Base-by-base conservation (phyloP, 306 rosid species). In the Gastrolobium villosum region DNA sequence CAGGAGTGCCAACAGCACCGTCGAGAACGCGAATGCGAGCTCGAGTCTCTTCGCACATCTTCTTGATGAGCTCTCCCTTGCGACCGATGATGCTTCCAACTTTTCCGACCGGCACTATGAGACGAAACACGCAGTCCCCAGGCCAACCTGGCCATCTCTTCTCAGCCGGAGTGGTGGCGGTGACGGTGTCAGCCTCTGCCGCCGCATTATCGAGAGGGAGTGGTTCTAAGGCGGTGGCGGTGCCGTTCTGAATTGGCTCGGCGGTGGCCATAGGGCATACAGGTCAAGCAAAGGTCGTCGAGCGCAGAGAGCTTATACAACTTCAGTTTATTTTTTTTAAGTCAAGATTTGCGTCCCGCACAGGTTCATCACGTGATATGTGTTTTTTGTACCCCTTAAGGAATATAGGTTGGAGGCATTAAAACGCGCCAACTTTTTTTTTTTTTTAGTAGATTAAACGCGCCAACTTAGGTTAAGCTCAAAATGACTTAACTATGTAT, bases 141-240 rank as follows among this genome's bases (percentile, higher is more conserved):
- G 96, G 96, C 93, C 96, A 91, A 26, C 96, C 96, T 0, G 93
- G 93, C 96, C 96, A 91, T 78, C 75, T 80, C 31, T 83, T 91
- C 40, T 87, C 96, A 7, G 79, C 67, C 44, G 71, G 45, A 40
- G 75, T 26, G 8, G 77, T 8, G 6, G 63, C 53, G 3, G 64
- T 15, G 48, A 64, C 74, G 10, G 69, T 40, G n/a, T 20, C 26
- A 20, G 26, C 26, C 1, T 20, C 26, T 1, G 26, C 26, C 26
- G 26, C 26, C 26, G 55, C 7, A 41, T 39, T 50, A 6, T 77
- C 85, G 50, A 76, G 53, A 13, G 50, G 46, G 5, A 70, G 61
- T 7, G 72, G 35, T 2, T 70, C 75, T n/a, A 75, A 35, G 4
- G 80, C 53, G 20, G 45, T 46, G 20, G 53, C 32, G 72, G 84